These are phyloP conservation scores for Torulaspora delbrueckii DNA, from an alignment of 805 yeast genomes.

Conservation along the genomic window DNA sequence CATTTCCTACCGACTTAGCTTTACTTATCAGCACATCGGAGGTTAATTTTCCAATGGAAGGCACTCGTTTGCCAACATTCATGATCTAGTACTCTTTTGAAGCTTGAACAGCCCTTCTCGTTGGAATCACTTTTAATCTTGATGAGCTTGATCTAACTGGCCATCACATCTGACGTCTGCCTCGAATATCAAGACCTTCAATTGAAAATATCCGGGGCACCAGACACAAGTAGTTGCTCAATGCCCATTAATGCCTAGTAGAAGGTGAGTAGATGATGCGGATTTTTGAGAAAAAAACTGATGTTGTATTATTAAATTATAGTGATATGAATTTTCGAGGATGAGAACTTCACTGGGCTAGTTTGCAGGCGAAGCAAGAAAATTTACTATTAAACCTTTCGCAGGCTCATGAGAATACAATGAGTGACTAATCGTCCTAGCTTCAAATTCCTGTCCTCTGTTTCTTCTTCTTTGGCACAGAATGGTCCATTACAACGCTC, in stretches of 20 bases:
- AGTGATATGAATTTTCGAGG: background rate
- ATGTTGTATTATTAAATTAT: background rate
- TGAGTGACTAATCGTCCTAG: background rate
- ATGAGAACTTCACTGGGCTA: background rate
- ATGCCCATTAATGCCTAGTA: background rate
- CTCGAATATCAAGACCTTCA: background rate
- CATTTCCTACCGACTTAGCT: background rate
- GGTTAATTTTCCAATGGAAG: conserved; percentile 2
- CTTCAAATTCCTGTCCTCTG: conserved; percentile 4
- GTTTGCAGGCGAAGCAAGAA: background rate
- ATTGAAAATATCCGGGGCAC: too few relatives aligned
- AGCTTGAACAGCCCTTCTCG: background rate
- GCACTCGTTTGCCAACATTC: background rate
- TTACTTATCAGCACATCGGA: conserved; percentile 3
- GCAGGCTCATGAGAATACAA: background rate
- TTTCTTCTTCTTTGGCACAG: conserved; percentile 12
- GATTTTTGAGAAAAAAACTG: background rate
- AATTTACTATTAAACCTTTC: background rate
- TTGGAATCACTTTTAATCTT: background rate
- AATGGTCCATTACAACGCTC: conserved; percentile 17
- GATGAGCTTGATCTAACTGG: background rate
- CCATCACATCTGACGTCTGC: background rate
- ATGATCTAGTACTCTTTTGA: background rate
- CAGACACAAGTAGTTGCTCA: too few relatives aligned
- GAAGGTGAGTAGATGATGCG: background rate